Base-by-base conservation (phyloP, 2,329 filamentous ascomycete species). In the Cytospora schulzeri region DNA sequence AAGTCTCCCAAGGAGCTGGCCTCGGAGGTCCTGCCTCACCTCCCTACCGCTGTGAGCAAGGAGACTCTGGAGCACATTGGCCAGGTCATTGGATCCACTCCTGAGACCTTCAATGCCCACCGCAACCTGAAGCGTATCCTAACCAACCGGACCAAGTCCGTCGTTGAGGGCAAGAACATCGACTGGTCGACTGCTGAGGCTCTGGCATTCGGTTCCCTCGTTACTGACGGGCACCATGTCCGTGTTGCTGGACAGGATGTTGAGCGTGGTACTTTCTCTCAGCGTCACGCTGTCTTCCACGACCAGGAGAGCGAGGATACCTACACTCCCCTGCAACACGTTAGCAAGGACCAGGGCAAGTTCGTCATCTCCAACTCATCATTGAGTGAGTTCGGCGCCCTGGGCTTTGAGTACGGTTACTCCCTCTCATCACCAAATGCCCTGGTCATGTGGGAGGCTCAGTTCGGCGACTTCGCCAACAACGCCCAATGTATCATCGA, bases 391-490 rank as follows among this genome's bases (percentile, higher is more conserved):
- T 86, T 85, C 62, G 83, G 83, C 72, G 91, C 88, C 67, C 91
- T 99, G 68, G 95, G 95, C 61, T 99, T 99, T 76, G 95, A 99
- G 80, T 99, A 99, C 74, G 95, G 95, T 67, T 99, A 99, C 83
- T 99, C 95, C 3, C 82, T 99, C 67, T 96, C 93, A 31, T 98
- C 95, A 33, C 95, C 95, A 64, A 96, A 97, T 76, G 94, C 95
- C 45, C 87, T 99, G 29, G 94, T 99, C 72, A 96, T 99, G 88
- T 99, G 95, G 95, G 95, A 99, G 81, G 95, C 95, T 45, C 95
- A 99, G 79, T 99, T 99, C 74, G 95, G 95, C 84, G 95, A 99
- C 80, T 99, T 99, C 74, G 95, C 95, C 84, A 99, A 99, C 86
- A 99, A 97, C 75, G 94, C 95, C 52, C 95, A 99, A 81, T 96